Conservation (phyloP, 768 basidiomycete genomes). For the Podaxis mareebaensis region DNA sequence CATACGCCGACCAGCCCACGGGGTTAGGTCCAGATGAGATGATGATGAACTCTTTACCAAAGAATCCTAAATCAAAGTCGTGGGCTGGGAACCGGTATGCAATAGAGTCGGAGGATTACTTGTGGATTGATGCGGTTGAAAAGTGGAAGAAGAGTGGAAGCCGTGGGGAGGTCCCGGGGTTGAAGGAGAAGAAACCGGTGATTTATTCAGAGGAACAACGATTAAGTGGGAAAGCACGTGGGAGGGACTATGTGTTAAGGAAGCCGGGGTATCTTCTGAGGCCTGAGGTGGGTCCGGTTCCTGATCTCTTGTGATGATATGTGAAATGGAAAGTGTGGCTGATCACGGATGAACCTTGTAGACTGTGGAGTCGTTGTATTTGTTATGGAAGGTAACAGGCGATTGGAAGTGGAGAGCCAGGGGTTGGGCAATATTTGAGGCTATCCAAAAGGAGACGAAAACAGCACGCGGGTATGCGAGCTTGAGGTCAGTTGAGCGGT, state of each 20-base stretch:
- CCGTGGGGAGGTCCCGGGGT: slow-evolving; percentile 52
- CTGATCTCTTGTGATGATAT: slow-evolving; percentile 1
- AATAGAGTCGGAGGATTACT: slow-evolving; percentile 22
- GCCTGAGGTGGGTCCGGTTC: slow-evolving; percentile 59
- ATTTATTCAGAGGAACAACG: slow-evolving; percentile 32
- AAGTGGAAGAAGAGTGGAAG: slow-evolving; percentile 49
- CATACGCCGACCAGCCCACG: slow-evolving; percentile 69
- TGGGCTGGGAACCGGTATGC: slow-evolving; percentile 3
- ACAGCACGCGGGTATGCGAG: slow-evolving; percentile 64
- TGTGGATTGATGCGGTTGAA: slow-evolving; percentile 53
- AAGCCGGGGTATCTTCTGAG: slow-evolving; percentile 57
- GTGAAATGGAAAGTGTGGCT: not conserved
- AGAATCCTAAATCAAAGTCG: slow-evolving; percentile 3
- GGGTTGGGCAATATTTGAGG: slow-evolving; percentile 71
- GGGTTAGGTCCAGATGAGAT: slow-evolving; percentile 71
- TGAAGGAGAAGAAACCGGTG: slow-evolving; percentile 43
- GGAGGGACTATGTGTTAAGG: slow-evolving; percentile 55
- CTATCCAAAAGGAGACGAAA: slow-evolving; percentile 60
- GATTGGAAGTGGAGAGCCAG: slow-evolving; percentile 68
- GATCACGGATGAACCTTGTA: slow-evolving; percentile 27
- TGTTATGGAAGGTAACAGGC: slow-evolving; percentile 71
- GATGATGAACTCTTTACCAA: slow-evolving; percentile 29
- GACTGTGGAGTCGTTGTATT: slow-evolving; percentile 73
- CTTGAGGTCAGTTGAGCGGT: slow-evolving; percentile 46
- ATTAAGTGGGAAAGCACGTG: slow-evolving; percentile 23